These are phyloP conservation scores for Xerocomus nothofagi DNA, from an alignment of 1,284 basidiomycete genomes.

Conservation along the genomic window DNA sequence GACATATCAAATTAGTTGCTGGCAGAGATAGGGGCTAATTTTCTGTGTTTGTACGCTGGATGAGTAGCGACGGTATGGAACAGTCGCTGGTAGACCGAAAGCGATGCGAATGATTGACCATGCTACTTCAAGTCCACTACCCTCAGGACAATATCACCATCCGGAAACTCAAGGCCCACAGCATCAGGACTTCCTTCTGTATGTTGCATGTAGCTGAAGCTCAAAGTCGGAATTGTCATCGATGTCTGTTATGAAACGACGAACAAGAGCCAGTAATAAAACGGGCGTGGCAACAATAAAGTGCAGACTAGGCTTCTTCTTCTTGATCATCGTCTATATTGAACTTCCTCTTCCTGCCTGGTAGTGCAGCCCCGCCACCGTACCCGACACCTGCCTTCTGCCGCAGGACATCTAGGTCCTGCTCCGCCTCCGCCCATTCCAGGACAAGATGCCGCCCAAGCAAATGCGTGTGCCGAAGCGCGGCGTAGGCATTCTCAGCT, in stretches of 20 bases:
- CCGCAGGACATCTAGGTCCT: conserved; percentile 72
- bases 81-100: no score
- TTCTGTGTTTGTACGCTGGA: background rate
- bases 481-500: conserved; percentile 81
- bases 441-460: conserved; percentile 93
- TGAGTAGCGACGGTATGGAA: no score
- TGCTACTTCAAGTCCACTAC: conserved; percentile 16
- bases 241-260: background rate
- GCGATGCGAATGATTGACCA: no score
- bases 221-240: background rate
- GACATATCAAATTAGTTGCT: conserved; percentile 1
- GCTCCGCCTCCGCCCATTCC: conserved; percentile 86
- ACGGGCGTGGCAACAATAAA: conserved; percentile 7
- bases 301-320: conserved; percentile 23
- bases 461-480: conserved; percentile 91
- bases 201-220: conserved; percentile 1
- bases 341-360: conserved; percentile 71
- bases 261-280: no score
- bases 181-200: background rate
- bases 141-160: conserved; percentile 34
- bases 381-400: conserved; percentile 78
- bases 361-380: conserved; percentile 64
- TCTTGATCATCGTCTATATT: conserved; percentile 42
- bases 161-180: conserved; percentile 27
- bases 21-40: conserved; percentile 3